Base-by-base conservation (phyloP, 257 asterid genomes). In the Thymus quinquecostatus region DNA sequence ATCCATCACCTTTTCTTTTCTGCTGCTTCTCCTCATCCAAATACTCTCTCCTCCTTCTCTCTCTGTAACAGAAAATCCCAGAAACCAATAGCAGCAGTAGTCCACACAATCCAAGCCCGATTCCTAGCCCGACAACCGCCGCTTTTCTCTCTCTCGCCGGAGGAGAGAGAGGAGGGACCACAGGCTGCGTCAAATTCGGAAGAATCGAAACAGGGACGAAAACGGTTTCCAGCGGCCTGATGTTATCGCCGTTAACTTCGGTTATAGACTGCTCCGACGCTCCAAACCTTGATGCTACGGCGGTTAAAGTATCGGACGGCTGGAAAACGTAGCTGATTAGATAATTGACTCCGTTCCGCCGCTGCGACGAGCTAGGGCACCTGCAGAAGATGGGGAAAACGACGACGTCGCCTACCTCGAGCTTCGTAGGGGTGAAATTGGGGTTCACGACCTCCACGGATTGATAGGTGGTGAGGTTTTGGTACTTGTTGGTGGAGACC, bases 371-470 rank as follows among this genome's bases (percentile, higher is more conserved):
- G 29, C 44, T 80, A 8, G 98, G 97, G 64, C 99, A 95, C 76
- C 75, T 82, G 68, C 99, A 95, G 78, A 95, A 95, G 36, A 95
- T 72, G 4, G 99, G 99, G 38, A 95, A 89, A 2, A 55, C 70
- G 9, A 67, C 71, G 1, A 69, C 65, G 1, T 14, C 84, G 0
- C 98, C 98, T 28, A 78, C 1, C 0, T 53, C 8, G 34, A 95
- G 86, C 0, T 48, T 11, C 0, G 79, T 74, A 4, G 96, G 71
- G 12, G 55, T 71, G 4, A 82, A 79, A 0, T 78, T 81, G 0
- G 99, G 99, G 45, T 95, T 95, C 0, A 89, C 91, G 45, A 60
- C 88, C 61, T 84, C 89, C 2, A 82, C 97, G 48, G 94, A 89
- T 47, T 95, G 91, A n/a, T 0, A 88, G 6, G 88, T 87, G 1